Evolutionary conservation across 2,329 filamentous ascomycete genomes (phyloP).

Genomic region (Lachnellula arida): DNA sequence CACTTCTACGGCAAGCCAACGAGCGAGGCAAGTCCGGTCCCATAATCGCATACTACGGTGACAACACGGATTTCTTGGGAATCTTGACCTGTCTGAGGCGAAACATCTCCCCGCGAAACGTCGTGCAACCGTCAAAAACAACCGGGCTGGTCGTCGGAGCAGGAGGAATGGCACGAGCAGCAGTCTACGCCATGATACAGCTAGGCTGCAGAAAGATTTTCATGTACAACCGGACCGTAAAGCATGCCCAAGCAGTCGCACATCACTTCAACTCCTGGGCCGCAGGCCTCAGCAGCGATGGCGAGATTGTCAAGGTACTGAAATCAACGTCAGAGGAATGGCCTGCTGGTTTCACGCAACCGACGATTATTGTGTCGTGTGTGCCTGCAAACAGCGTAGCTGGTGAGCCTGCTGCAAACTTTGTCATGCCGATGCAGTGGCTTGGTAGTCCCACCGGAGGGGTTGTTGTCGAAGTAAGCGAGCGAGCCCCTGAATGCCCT

Average conservation of each 20-base stretch:
- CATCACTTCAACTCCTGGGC: constrained; percentile 59
- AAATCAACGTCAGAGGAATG: constrained; percentile 55
- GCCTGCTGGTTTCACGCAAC: constrained; percentile 58
- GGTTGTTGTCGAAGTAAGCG: constrained; percentile 58
- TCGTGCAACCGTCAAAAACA: constrained; percentile 45
- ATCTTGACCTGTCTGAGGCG: constrained; percentile 68
- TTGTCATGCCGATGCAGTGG: constrained; percentile 66
- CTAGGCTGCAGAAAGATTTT: constrained; percentile 72
- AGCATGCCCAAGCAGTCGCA: constrained; percentile 61
- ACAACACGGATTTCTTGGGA: constrained; percentile 80
- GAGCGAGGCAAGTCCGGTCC: constrained; percentile 61
- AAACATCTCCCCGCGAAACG: constrained; percentile 68
- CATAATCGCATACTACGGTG: constrained; percentile 66
- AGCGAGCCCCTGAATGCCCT: background rate
- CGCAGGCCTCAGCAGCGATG: constrained; percentile 25
- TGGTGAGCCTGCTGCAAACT: constrained; percentile 60
- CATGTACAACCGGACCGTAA: constrained; percentile 65
- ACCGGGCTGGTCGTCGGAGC: constrained; percentile 58
- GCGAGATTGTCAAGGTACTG: constrained; percentile 43
- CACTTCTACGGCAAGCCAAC: constrained; percentile 34
- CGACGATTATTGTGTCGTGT: constrained; percentile 72
- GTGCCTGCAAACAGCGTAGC: constrained; percentile 67
- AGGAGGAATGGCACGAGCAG: constrained; percentile 73
- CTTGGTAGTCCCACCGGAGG: constrained; percentile 68
- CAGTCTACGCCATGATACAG: constrained; percentile 73